phyloP scores from a whole-genome alignment of 2,329 filamentous ascomycete genomes.

The Apiospora marii region DNA sequence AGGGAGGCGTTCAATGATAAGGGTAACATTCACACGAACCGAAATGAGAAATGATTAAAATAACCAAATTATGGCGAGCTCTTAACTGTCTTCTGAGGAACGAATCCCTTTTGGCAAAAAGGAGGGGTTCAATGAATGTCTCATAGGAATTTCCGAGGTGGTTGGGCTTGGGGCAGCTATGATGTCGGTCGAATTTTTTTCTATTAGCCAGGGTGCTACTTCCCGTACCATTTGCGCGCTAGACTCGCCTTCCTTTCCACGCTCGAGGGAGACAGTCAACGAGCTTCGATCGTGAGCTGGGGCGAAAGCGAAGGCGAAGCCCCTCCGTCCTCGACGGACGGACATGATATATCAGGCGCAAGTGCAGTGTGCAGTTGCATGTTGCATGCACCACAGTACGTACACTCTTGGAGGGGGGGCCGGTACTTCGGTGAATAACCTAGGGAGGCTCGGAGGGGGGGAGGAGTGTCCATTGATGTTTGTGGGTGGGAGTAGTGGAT shows the following conservation, averaged over 20 bases:
- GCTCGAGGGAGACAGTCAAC: neutral
- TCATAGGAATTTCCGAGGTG: constrained; percentile 23
- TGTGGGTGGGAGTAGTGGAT: constrained; percentile 12
- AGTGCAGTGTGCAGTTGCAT: constrained; percentile 9
- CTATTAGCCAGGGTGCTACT: constrained; percentile 13
- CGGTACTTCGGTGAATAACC: neutral
- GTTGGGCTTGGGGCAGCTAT: constrained; percentile 14
- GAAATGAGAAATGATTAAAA: constrained; percentile 1
- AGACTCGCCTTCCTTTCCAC: constrained; percentile 22
- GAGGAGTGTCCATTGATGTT: constrained; percentile 1
- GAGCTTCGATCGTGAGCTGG: neutral
- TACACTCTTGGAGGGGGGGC: constrained; percentile 5
- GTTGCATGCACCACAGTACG: constrained; percentile 3
- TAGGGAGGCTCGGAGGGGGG: neutral
- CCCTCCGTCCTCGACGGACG: neutral
- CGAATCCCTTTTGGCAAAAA: neutral
- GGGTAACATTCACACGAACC: constrained; percentile 14
- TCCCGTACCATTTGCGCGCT: constrained; percentile 23
- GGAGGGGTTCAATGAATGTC: constrained; percentile 16
- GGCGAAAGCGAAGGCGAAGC: neutral
- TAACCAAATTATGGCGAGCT: neutral
- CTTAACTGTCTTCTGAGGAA: neutral
- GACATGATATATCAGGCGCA: constrained; percentile 16
- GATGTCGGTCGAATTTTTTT: constrained; percentile 23
- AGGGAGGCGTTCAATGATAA: constrained; percentile 19